A percentile compares a stretch with the other conserved stretches of the same genome.
phyloP scores from a whole-genome alignment of 2,329 filamentous ascomycete species.

The Trichoderma harzianum region DNA sequence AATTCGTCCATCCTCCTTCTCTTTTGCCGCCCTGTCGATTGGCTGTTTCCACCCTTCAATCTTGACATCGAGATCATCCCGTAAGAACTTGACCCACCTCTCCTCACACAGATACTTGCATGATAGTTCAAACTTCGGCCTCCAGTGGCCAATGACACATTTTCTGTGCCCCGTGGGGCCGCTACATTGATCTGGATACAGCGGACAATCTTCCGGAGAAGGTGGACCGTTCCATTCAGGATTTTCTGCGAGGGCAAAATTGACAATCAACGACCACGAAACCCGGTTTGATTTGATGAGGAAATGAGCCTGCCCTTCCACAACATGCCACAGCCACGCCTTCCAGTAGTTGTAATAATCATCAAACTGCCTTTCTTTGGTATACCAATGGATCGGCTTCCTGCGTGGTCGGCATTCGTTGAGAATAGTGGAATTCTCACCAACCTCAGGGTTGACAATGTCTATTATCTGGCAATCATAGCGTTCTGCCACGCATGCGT shows the following conservation, averaged over 20 bases:
- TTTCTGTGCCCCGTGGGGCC: neutral
- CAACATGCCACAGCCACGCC: constrained; percentile 13
- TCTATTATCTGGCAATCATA: constrained; percentile 13
- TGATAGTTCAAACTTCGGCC: neutral
- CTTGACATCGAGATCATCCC: neutral
- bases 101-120: constrained; percentile 16
- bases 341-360: constrained; percentile 3
- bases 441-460: neutral
- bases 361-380: neutral
- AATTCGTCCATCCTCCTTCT: neutral
- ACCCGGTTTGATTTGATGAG: neutral
- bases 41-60: neutral
- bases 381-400: neutral
- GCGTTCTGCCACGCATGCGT: neutral
- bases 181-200: neutral
- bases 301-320: neutral
- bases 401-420: constrained; percentile 4
- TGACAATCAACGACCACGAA: constrained; percentile 14
- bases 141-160: constrained; percentile 13
- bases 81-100: neutral
- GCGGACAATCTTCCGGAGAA: neutral
- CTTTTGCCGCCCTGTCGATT: neutral
- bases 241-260: neutral
- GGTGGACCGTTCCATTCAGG: neutral
- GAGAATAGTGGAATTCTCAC: constrained; percentile 8